Evolutionary conservation across 2,329 filamentous ascomycete genomes (phyloP), one percentile per base, ranked within the genome.

Genomic region (Hymenoscyphus infarciens): DNA sequence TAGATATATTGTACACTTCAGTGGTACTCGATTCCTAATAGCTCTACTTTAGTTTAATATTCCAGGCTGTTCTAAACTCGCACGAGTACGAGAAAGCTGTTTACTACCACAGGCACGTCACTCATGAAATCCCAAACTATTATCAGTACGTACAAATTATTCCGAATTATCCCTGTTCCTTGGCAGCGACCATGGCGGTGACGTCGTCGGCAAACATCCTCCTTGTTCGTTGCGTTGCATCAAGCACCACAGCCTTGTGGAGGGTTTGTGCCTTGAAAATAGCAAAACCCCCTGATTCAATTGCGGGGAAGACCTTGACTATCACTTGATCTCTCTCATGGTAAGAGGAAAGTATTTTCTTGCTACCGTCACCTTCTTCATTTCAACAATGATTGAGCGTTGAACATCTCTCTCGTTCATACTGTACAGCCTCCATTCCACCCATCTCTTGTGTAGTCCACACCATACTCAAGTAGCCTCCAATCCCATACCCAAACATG

Each of bases 401-500:
- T 45, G 42, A 45, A 45, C 19, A 2, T 22, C 7, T 49, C 42
- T 49, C n/a, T 8, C 42, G 11, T 49, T 22, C 19, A 22, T 49
- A 10, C 22, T 22, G 10, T 11, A n/a, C 42, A 8, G 6, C 19
- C 6, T 22, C 19, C 42, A 31, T n/a, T 22, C n/a, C 39, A 42
- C 7, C n/a, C 15, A 19, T 6, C 7, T 25, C 19, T 49, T 11
- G 42, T 49, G 10, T 25, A 22, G 19, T 49, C 42, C 42, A 49
- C 42, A 49, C 25, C n/a, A 19, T 49, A 49, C 42, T 25, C 42
- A 35, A 35, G 42, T 49, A 49, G 8, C n/a, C 42, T 11, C 8
- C 8, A 19, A 22, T 2, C 8, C 19, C 22, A 29, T 54, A 31
- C 49, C 29, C 42, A 19, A 58, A 42, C 31, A 64, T 64, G 63